phyloP scores from a whole-genome alignment of 441 rosid species.

The Mallotus repandus region DNA sequence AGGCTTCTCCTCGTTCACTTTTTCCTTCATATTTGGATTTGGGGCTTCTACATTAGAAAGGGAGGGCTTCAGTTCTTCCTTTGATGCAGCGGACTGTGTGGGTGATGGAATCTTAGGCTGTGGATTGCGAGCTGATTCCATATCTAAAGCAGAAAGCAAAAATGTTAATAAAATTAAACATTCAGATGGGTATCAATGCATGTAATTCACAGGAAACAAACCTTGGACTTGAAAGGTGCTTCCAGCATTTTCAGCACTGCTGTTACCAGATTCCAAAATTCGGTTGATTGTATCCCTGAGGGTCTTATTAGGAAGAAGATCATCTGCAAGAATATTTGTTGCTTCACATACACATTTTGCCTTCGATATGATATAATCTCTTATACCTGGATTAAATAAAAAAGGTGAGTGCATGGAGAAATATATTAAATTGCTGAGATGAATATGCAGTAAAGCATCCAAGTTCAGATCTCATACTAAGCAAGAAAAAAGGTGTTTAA shows the following conservation, averaged over 20 bases:
- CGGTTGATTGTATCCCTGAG: conserved; percentile 95
- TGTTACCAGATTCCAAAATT: conserved; percentile 90
- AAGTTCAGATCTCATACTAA: neutral
- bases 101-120: conserved; percentile 85
- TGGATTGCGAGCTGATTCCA: conserved; percentile 87
- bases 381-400: conserved; percentile 62
- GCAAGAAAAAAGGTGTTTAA: neutral
- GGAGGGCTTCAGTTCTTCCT: conserved; percentile 59
- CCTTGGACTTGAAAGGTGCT: conserved; percentile 91
- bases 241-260: conserved; percentile 87
- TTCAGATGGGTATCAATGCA: neutral
- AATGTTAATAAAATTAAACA: conserved; percentile 11
- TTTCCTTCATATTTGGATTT: conserved; percentile 32
- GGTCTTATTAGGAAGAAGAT: conserved; percentile 96
- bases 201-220: conserved; percentile 27
- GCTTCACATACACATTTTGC: conserved; percentile 91
- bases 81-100: conserved; percentile 76
- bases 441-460: neutral
- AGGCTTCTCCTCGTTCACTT: conserved; percentile 43
- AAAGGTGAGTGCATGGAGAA: neutral
- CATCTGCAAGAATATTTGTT: conserved; percentile 84
- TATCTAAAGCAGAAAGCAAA: conserved; percentile 46
- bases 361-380: conserved; percentile 79
- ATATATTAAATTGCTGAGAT: neutral
- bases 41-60: conserved; percentile 40